A percentile compares a stretch with the other conserved stretches of the same genome.
These are phyloP conservation scores for Naganishia onofrii DNA, from an alignment of 768 basidiomycete genomes.

Conservation along the genomic window DNA sequence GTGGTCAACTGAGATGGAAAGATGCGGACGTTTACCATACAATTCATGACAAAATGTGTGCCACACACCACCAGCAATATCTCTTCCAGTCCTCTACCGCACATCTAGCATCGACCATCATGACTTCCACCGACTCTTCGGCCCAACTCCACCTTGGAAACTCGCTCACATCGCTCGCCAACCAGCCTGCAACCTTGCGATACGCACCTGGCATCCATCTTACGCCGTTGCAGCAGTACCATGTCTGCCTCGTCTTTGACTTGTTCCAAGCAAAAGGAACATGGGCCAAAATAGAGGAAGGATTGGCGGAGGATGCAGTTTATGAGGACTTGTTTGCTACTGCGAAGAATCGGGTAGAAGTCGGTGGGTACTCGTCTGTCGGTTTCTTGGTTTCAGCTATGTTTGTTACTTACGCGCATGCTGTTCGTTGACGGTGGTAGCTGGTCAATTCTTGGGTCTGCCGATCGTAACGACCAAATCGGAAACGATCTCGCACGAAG, in stretches of 20 bases:
- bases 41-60: no score
- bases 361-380: conserved; percentile 34
- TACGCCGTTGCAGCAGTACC: conserved; percentile 36
- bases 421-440: conserved; percentile 23
- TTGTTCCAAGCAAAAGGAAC: conserved; percentile 49
- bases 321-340: conserved; percentile 50
- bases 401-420: neutral
- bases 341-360: conserved; percentile 41
- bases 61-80: no score
- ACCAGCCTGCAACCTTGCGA: conserved; percentile 36
- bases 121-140: conserved; percentile 14
- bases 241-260: conserved; percentile 46
- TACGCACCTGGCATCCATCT: conserved; percentile 35
- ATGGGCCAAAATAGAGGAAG: conserved; percentile 41
- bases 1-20: no score
- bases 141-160: neutral
- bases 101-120: neutral
- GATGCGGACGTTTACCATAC: no score
- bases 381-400: no score
- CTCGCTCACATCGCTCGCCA: conserved; percentile 26
- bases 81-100: no score
- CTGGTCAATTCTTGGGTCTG: conserved; percentile 48
- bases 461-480: conserved; percentile 40
- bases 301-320: conserved; percentile 44
- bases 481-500: conserved; percentile 36